Percentiles rank a stretch among this genome's conserved stretches.
These are phyloP conservation scores for Aphanomyces stellatus DNA, from an alignment of 352 stramenopile genomes.

Conservation along the genomic window DNA sequence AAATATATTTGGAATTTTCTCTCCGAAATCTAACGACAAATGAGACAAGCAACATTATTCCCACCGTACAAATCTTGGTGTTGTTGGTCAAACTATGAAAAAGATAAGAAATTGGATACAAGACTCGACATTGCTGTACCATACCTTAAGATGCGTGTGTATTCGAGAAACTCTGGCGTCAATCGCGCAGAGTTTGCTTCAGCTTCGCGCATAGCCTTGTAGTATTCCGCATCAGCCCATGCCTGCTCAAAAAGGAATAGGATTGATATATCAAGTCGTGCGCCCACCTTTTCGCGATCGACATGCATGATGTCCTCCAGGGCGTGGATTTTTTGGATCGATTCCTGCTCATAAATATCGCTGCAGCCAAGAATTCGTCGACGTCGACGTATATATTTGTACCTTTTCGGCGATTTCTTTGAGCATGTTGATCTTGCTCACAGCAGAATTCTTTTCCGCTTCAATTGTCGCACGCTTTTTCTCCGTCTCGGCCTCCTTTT, in stretches of 20 bases:
- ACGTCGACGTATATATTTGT: background rate
- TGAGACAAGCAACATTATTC: background rate
- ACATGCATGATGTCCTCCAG: conserved; percentile 4
- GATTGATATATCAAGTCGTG: background rate
- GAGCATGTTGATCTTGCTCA: conserved; percentile 8
- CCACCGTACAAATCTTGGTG: conserved; percentile 15
- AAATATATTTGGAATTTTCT: conserved; percentile 12
- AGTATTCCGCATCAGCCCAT: conserved; percentile 4
- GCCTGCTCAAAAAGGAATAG: background rate
- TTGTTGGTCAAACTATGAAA: background rate
- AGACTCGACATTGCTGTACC: too few relatives aligned
- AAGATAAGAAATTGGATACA: background rate
- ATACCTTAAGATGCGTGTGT: conserved; percentile 2
- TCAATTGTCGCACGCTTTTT: background rate
- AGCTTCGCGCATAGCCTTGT: background rate
- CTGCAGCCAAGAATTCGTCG: background rate
- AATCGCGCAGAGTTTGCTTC: conserved; percentile 6
- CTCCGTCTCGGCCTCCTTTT: conserved; percentile 17
- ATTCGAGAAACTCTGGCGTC: conserved; percentile 10
- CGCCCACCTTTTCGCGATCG: background rate
- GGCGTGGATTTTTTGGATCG: background rate
- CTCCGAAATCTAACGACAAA: conserved; percentile 10
- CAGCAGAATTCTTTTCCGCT: conserved; percentile 8
- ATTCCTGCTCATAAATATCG: background rate
- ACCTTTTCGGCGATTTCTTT: background rate